These are phyloP conservation scores for Fraxinus excelsior DNA, from an alignment of 257 asterid species.

Conservation along the genomic window DNA sequence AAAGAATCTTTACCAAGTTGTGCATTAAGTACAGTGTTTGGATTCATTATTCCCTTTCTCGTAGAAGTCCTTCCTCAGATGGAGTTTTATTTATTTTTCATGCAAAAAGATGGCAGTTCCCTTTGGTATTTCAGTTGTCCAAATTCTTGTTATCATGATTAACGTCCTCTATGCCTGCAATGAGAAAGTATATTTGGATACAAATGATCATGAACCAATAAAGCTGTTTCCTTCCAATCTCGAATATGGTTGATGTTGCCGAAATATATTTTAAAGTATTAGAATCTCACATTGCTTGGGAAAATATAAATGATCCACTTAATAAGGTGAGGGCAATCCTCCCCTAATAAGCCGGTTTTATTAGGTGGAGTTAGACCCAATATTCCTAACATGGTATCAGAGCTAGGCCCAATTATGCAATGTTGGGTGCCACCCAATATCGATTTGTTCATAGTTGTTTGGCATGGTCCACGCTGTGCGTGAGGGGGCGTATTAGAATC, in stretches of 20 bases:
- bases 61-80: not conserved
- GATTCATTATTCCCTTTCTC: not conserved
- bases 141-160: not conserved
- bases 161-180: not conserved
- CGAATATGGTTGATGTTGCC: not conserved
- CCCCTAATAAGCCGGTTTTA: too few species aligned
- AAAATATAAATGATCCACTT: too few species aligned
- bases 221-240: not conserved
- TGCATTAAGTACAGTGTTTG: not conserved
- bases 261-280: not conserved
- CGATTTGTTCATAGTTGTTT: too few species aligned
- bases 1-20: not conserved
- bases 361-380: too few species aligned
- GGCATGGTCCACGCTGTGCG: too few species aligned
- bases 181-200: not conserved
- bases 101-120: not conserved
- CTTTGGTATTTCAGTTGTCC: not conserved
- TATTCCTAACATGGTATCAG: too few species aligned
- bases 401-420: too few species aligned
- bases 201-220: not conserved
- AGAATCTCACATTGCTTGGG: too few species aligned
- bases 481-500: too few species aligned
- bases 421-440: too few species aligned
- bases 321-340: too few species aligned
- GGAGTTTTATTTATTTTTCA: not conserved